These are phyloP conservation scores for Hypseocharis bilobata DNA, from an alignment of 441 rosid species.

Conservation along the genomic window DNA sequence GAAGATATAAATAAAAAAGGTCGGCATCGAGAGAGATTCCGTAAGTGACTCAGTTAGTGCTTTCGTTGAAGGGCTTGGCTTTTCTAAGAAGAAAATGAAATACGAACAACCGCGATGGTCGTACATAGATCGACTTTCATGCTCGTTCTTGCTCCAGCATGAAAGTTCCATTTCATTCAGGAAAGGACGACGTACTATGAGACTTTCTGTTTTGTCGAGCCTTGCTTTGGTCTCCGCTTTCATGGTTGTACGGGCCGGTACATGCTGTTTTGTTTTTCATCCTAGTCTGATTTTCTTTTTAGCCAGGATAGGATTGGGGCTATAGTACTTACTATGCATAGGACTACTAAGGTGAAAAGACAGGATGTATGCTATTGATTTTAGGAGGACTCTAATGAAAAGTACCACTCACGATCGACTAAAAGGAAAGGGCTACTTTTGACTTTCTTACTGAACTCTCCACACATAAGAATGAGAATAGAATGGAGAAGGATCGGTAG, in stretches of 20 bases:
- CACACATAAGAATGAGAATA: too few relatives aligned
- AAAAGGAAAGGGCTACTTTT: background rate
- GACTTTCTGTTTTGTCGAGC: background rate
- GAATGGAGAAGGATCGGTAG: too few relatives aligned
- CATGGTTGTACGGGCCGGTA: background rate
- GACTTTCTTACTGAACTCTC: too few relatives aligned
- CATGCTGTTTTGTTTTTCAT: constrained; percentile 2
- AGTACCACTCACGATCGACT: background rate
- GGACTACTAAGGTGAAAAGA: background rate
- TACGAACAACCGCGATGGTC: background rate
- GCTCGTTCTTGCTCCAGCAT: constrained; percentile 3
- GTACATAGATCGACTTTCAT: background rate
- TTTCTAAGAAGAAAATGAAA: background rate
- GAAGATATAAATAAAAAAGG: too few relatives aligned
- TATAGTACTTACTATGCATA: background rate
- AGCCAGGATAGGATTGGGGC: background rate
- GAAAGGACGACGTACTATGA: background rate
- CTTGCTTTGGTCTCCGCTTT: background rate
- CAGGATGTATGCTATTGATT: background rate
- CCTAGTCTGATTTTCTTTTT: background rate
- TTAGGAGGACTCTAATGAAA: background rate
- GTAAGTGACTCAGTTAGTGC: too few relatives aligned
- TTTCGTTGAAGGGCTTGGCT: too few relatives aligned
- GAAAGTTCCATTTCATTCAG: constrained; percentile 7
- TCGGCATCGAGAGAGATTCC: too few relatives aligned